Conservation (phyloP, 495 filamentous ascomycete species). For the Xylaria flabelliformis region DNA sequence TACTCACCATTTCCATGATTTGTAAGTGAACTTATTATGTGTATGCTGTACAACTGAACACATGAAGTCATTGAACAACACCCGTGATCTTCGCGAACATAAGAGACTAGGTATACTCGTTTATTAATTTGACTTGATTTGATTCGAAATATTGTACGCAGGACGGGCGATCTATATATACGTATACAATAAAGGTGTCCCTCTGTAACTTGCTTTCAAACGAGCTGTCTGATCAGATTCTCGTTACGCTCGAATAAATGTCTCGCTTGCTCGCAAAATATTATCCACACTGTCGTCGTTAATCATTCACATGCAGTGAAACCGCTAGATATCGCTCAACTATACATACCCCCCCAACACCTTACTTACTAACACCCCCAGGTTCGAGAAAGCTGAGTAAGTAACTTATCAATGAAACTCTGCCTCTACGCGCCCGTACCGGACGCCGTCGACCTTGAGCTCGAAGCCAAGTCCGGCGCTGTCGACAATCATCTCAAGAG, state of each 20-base stretch:
- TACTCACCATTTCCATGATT: not conserved
- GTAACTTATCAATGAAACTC: conserved; percentile 63
- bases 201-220: not conserved
- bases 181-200: not conserved
- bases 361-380: not conserved
- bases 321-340: not conserved
- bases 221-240: not conserved
- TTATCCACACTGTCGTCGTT: not conserved
- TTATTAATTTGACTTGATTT: not conserved
- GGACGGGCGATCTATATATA: not conserved
- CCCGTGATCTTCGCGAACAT: not conserved
- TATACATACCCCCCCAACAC: not conserved
- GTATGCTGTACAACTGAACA: not conserved
- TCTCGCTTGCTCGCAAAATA: not conserved
- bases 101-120: not conserved
- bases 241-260: not conserved
- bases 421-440: conserved; percentile 74
- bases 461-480: conserved; percentile 74
- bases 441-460: conserved; percentile 73
- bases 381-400: not conserved
- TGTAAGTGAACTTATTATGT: not conserved
- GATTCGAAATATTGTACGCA: not conserved
- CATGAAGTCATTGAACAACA: not conserved
- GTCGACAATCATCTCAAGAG: conserved; percentile 76
- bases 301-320: not conserved